Evolutionary conservation across 2,329 filamentous ascomycete genomes (phyloP).

Genomic region (Nigrograna mackinnonii): DNA sequence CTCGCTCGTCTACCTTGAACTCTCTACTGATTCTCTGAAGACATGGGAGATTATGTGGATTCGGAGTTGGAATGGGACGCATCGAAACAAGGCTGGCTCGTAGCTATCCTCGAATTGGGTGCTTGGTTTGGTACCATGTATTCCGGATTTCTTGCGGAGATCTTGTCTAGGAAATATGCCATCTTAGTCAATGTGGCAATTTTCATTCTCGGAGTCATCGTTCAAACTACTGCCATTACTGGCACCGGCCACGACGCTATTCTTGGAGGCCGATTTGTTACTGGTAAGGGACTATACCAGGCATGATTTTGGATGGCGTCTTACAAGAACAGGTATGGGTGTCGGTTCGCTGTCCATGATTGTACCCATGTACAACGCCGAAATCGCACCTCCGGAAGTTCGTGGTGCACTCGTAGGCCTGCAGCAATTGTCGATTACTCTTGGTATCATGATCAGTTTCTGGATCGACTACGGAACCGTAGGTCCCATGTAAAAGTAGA

Average conservation of each 20-base stretch:
- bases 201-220: slow-evolving; percentile 71
- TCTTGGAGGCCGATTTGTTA: slow-evolving; percentile 72
- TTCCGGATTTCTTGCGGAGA: slow-evolving; percentile 73
- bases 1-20: no score
- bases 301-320: no score
- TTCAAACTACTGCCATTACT: slow-evolving; percentile 66
- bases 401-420: slow-evolving; percentile 67
- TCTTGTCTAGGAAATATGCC: slow-evolving; percentile 68
- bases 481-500: slow-evolving; percentile 13
- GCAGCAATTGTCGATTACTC: slow-evolving; percentile 66
- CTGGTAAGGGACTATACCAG: no score
- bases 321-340: slow-evolving; percentile 59
- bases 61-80: slow-evolving; percentile 33
- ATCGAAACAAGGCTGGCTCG: slow-evolving; percentile 52
- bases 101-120: slow-evolving; percentile 73
- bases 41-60: slow-evolving; percentile 46
- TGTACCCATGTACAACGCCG: slow-evolving; percentile 56
- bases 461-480: slow-evolving; percentile 53
- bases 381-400: slow-evolving; percentile 62
- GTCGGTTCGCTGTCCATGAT: slow-evolving; percentile 72
- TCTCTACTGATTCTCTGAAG: no score
- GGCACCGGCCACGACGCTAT: slow-evolving; percentile 61
- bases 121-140: slow-evolving; percentile 76
- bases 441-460: slow-evolving; percentile 67
- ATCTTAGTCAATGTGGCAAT: slow-evolving; percentile 68